These are phyloP conservation scores for Phanerochaete carnosa DNA, from an alignment of 768 basidiomycete species.

Conservation along the genomic window DNA sequence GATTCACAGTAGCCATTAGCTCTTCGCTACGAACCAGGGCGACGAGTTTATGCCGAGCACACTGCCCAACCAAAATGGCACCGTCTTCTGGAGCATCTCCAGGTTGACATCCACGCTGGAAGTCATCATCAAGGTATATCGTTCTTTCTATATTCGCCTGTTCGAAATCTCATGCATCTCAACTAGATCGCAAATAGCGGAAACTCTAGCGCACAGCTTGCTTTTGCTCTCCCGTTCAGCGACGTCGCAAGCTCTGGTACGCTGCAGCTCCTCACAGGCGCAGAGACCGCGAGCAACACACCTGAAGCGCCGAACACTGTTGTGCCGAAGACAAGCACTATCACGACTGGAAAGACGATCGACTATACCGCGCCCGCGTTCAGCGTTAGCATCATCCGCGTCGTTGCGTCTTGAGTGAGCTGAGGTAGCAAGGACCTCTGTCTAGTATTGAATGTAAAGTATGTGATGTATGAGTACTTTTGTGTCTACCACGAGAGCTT, in stretches of 20 bases:
- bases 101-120: slow-evolving; percentile 29
- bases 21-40: slow-evolving; percentile 62
- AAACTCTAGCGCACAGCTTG: slow-evolving; percentile 35
- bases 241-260: slow-evolving; percentile 42
- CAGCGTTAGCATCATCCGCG: slow-evolving; percentile 36
- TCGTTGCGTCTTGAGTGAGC: slow-evolving; percentile 4
- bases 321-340: slow-evolving; percentile 42
- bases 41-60: slow-evolving; percentile 64
- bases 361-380: slow-evolving; percentile 50
- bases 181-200: slow-evolving; percentile 53
- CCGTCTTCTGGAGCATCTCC: slow-evolving; percentile 61
- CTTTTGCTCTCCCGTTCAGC: slow-evolving; percentile 53
- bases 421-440: not conserved
- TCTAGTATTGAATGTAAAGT: not conserved
- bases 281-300: slow-evolving; percentile 50
- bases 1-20: slow-evolving; percentile 29
- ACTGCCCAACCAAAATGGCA: slow-evolving; percentile 43
- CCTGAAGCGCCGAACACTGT: slow-evolving; percentile 46
- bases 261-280: slow-evolving; percentile 48
- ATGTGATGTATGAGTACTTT: not conserved
- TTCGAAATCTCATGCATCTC: not conserved
- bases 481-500: not conserved
- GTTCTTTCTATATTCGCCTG: not conserved
- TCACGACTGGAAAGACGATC: slow-evolving; percentile 49
- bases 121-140: slow-evolving; percentile 56